Conservation (phyloP, 306 rosid genomes). For the Astragalus membranaceus region DNA sequence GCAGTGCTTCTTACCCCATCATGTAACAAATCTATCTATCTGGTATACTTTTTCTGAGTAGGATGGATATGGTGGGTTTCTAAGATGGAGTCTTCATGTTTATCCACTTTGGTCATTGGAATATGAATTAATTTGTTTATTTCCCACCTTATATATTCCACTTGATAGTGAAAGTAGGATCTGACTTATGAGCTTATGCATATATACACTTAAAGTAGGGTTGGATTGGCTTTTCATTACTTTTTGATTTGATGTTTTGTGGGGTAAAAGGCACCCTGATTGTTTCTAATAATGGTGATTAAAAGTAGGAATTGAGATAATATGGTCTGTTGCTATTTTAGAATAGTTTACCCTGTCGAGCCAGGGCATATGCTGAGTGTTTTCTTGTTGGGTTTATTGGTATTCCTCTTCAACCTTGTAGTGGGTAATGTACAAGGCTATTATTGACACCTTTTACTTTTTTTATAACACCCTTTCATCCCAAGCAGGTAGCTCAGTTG, state of each 20-base stretch:
- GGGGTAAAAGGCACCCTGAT: slow-evolving; percentile 31
- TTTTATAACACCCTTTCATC: too few relatives aligned
- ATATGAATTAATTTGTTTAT: slow-evolving; percentile 16
- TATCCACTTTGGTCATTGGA: slow-evolving; percentile 36
- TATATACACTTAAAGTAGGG: slow-evolving; percentile 25
- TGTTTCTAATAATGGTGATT: slow-evolving; percentile 38
- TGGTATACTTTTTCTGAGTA: slow-evolving; percentile 15
- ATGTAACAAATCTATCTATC: slow-evolving; percentile 20
- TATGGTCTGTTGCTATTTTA: slow-evolving; percentile 23
- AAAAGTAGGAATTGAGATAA: slow-evolving; percentile 23
- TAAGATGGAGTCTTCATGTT: slow-evolving; percentile 37
- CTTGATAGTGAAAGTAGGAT: slow-evolving; percentile 30
- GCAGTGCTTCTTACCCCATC: slow-evolving; percentile 32
- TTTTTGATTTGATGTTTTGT: slow-evolving; percentile 37
- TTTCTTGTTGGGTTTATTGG: slow-evolving; percentile 40
- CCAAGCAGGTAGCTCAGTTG: too few relatives aligned
- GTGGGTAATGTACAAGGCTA: neutral
- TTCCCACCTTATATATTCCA: slow-evolving; percentile 24
- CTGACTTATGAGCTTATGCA: slow-evolving; percentile 24
- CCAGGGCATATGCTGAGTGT: slow-evolving; percentile 36
- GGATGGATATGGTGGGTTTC: slow-evolving; percentile 25
- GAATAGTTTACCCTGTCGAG: slow-evolving; percentile 26
- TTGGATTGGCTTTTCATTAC: slow-evolving; percentile 32
- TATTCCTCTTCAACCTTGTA: slow-evolving; percentile 22
- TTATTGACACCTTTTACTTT: too few relatives aligned